Base-by-base conservation (phyloP, 163 green algal genomes). In the Coccomyxa subellipsoidea region DNA sequence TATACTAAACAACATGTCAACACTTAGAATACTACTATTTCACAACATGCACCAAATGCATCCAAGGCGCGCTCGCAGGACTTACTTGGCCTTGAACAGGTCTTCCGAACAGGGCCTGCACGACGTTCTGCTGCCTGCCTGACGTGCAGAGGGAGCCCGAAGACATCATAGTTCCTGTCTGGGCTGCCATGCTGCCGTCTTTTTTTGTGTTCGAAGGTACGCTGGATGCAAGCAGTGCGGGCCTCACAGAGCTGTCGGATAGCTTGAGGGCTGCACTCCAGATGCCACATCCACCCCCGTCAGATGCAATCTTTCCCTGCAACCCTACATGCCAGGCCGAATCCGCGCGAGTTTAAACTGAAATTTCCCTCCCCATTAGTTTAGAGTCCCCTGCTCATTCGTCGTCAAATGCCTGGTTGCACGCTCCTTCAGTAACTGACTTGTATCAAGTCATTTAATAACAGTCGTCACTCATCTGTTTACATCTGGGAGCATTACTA, bases 91-190 rank as follows among this genome's bases (percentile, higher is more conserved):
- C 47, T 59, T 59, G 47, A 59, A 59, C 15, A 12, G 47, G 47
- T 59, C 47, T 59, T 59, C 47, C 47, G 47, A 59, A 59, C 47
- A 59, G 47, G 5, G 47, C 47, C 47, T 59, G 47, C 47, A 59
- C 47, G 23, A 18, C 47, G 47, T 59, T 59, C 31, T 75, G 66
- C 31, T 75, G 66, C 66, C 7, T 75, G 66, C 66, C 66, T 75
- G n/a, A 75, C 66, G 29, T 75, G 66, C 66, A 38, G n/a, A 75
- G 66, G 47, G 47, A 59, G 47, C 47, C 47, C 47, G 47, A 59
- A 59, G 47, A 59, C 47, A 59, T 59, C 47, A 5, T 59, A 59
- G 47, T 59, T 59, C 47, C 47, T 59, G 47, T 59, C 47, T 59
- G 47, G 47, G 47, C 47, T 59, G 47, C 47, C 47, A 59, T 59